Conservation (phyloP, 2,329 filamentous ascomycete species). For the Ophiostoma perfectum region DNA sequence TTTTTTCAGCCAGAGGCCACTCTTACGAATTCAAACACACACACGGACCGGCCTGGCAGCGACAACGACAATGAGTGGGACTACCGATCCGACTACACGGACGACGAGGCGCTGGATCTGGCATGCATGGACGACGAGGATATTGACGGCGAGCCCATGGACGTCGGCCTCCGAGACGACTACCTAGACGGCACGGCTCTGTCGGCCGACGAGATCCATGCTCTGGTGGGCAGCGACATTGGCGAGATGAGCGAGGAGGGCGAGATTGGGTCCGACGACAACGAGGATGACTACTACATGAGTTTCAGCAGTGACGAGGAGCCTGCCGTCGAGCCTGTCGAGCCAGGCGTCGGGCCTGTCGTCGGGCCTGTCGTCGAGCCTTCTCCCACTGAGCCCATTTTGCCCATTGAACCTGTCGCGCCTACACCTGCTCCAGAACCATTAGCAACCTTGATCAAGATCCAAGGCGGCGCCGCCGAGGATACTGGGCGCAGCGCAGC, state of each 20-base stretch:
- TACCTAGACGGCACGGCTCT: constrained; percentile 32
- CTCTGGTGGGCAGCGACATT: constrained; percentile 18
- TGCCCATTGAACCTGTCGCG: too few species aligned
- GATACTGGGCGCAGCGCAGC: neutral
- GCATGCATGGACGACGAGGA: constrained; percentile 45
- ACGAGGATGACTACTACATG: constrained; percentile 18
- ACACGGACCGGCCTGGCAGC: neutral
- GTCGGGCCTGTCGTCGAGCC: too few species aligned
- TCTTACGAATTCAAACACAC: neutral
- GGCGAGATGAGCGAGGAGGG: constrained; percentile 27
- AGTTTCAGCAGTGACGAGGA: constrained; percentile 17
- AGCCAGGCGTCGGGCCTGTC: neutral
- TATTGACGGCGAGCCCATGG: constrained; percentile 40
- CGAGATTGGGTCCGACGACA: constrained; percentile 23
- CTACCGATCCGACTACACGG: constrained; percentile 27
- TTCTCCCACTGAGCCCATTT: constrained; percentile 22
- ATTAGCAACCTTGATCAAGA: too few species aligned
- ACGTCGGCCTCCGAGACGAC: constrained; percentile 35
- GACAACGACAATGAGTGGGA: constrained; percentile 18
- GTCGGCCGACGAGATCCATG: constrained; percentile 34
- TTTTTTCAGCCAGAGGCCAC: neutral
- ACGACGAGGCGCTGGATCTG: constrained; percentile 43
- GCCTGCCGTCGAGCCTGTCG: constrained; percentile 30
- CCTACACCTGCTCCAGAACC: too few species aligned
- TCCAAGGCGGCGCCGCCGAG: neutral